Evolutionary conservation across 2,329 filamentous ascomycete genomes (phyloP), one percentile per base, ranked within the genome.

Genomic region (Cladosporium sphaerospermum): DNA sequence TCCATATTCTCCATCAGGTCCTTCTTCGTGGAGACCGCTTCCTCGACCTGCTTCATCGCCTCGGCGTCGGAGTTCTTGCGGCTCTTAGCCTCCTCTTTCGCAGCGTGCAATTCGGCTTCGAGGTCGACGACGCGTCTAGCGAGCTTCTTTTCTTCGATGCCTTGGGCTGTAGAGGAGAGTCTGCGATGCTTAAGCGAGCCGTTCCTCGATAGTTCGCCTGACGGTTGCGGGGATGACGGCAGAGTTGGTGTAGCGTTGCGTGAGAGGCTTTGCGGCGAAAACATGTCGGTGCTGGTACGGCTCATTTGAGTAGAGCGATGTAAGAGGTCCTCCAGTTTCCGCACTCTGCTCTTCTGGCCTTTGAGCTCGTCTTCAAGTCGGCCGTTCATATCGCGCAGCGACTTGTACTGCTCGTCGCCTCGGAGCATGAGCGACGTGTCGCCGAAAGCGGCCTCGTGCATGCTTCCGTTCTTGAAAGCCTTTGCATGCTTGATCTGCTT

Each of bases 1-100:
- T 97, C 90, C 74, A 99, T 89, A 64, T 99, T 99, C 59, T 89
- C 86, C 71, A 99, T 83, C 9, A 99, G 81, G 68, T 97, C 93
- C 62, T 88, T 87, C 69, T 99, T 99, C 1, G 88, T 96, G 2
- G 89, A 91, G 61, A 93, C 89, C 5, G 83, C 88, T 68, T 97
- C 92, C 58, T 93, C 83, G 56, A 96, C 80, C 62, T 84, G 85
- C 63, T 75, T 80, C 73, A 79, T 84, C 64, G 80, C 81, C 61
- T 82, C 78, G 61, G 75, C 79, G 65, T 81, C 81, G 60, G 78
- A 79, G 47, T 75, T 81, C 45, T 67, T 66, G 39, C 66, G 64
- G 19, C 56, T 61, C 50, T 79, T 76, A 3, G 86, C 78, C 56
- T 95, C 88, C 54, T 91, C 86, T 62, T 81, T 87, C 66, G 95